A percentile compares a stretch with the other conserved stretches of the same genome.
Evolutionary conservation across 495 filamentous ascomycete species (phyloP).

Genomic region (Aspergillus olivimuriae): DNA sequence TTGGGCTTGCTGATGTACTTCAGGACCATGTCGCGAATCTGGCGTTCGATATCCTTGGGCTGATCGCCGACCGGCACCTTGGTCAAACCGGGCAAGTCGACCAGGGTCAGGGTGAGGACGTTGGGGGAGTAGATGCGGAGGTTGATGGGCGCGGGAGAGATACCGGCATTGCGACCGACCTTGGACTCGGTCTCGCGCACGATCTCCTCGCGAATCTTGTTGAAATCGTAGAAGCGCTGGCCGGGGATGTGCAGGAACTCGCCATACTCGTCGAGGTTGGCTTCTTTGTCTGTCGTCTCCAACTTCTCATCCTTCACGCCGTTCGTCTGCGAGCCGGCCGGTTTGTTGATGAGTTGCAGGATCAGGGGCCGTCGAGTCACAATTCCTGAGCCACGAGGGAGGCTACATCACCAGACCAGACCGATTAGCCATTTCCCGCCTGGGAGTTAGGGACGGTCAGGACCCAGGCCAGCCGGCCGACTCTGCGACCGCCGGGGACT

Average conservation of each 20-base stretch:
- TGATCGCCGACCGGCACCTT: slow-evolving; percentile 98
- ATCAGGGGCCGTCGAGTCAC: slow-evolving; percentile 94
- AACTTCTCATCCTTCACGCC: slow-evolving; percentile 63
- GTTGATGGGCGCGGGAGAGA: slow-evolving; percentile 94
- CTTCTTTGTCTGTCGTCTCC: slow-evolving; percentile 70
- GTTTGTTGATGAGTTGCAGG: slow-evolving; percentile 93
- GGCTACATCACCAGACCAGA: slow-evolving; percentile 48
- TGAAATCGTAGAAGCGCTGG: slow-evolving; percentile 98
- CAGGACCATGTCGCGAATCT: slow-evolving; percentile 97
- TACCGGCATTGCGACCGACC: slow-evolving; percentile 92
- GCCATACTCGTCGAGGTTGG: slow-evolving; percentile 95
- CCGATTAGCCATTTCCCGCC: background rate
- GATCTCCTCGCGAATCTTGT: slow-evolving; percentile 98
- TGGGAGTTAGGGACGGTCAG: slow-evolving; percentile 6
- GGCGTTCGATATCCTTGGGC: slow-evolving; percentile 94
- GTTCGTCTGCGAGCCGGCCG: slow-evolving; percentile 58
- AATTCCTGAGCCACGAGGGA: slow-evolving; percentile 97
- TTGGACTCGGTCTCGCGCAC: slow-evolving; percentile 94
- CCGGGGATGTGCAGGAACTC: slow-evolving; percentile 98
- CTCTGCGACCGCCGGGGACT: slow-evolving; percentile 24
- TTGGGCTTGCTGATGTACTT: slow-evolving; percentile 98
- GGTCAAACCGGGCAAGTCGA: slow-evolving; percentile 95
- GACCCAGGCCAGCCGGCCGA: slow-evolving; percentile 8
- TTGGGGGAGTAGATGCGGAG: slow-evolving; percentile 97
- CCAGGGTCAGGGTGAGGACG: slow-evolving; percentile 93